Conservation (phyloP, 129 eudicot species). For the Flaveria sonorensis region DNA sequence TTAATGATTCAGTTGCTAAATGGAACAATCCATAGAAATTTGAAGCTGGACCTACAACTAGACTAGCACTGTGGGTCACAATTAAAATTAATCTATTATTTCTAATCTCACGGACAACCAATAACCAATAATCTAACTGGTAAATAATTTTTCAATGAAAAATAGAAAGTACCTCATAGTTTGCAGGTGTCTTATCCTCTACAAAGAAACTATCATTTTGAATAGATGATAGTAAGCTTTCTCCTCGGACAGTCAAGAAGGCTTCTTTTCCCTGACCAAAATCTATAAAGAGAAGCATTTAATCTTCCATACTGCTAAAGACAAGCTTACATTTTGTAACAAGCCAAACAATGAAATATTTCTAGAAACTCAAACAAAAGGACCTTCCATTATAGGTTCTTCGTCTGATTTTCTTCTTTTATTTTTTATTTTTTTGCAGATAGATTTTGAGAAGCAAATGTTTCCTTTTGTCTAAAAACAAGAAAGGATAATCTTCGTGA, state of each 20-base stretch:
- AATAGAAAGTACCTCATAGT: conserved; percentile 53
- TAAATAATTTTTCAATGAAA: neutral
- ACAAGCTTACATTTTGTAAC: neutral
- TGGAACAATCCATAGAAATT: neutral
- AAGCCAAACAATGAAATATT: conserved; percentile 7
- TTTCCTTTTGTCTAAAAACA: neutral
- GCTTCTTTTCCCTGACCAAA: conserved; percentile 63
- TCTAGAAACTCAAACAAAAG: neutral
- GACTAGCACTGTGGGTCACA: neutral
- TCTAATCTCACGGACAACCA: neutral
- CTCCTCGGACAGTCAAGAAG: conserved; percentile 63
- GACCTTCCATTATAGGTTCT: neutral
- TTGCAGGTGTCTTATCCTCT: conserved; percentile 53
- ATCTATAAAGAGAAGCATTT: conserved; percentile 38
- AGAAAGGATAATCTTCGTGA: neutral
- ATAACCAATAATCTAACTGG: neutral
- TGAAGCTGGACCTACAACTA: conserved; percentile 1
- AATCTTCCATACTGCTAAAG: conserved; percentile 8
- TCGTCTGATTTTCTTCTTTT: neutral
- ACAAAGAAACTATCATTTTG: conserved; percentile 57
- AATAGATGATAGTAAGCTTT: conserved; percentile 62
- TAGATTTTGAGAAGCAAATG: neutral
- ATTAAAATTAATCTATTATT: neutral
- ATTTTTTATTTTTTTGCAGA: neutral
- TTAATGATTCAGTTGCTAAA: neutral